Percentiles rank a stretch among this genome's conserved stretches.
Evolutionary conservation across 2,329 filamentous ascomycete species (phyloP).

Genomic region (Leptosphaerulina australis): DNA sequence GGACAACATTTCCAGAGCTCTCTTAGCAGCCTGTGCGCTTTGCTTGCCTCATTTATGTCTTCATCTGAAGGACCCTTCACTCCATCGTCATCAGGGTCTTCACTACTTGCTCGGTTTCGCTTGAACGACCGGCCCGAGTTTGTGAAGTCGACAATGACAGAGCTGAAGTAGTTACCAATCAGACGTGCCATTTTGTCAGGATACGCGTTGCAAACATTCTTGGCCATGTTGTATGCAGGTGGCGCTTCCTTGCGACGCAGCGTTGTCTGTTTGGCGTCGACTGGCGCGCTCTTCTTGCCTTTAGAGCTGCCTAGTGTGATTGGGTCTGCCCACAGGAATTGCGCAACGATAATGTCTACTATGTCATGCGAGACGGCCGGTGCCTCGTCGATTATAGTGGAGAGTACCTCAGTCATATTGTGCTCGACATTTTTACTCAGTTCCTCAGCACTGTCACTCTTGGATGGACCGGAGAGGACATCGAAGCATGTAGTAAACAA

Average conservation of each 20-base stretch:
- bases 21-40: slow-evolving; percentile 85
- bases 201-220: slow-evolving; percentile 86
- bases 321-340: slow-evolving; percentile 88
- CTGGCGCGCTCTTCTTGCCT: slow-evolving; percentile 58
- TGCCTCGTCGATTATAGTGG: slow-evolving; percentile 86
- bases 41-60: slow-evolving; percentile 84
- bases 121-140: slow-evolving; percentile 26
- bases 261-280: slow-evolving; percentile 80
- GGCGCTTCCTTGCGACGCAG: slow-evolving; percentile 86
- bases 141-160: slow-evolving; percentile 89
- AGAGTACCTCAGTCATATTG: slow-evolving; percentile 84
- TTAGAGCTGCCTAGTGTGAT: slow-evolving; percentile 56
- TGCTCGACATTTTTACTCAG: slow-evolving; percentile 93
- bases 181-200: slow-evolving; percentile 94
- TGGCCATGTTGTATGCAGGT: slow-evolving; percentile 94
- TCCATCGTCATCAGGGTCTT: slow-evolving; percentile 53
- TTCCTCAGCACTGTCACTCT: slow-evolving; percentile 76
- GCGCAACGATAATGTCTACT: slow-evolving; percentile 90
- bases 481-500: slow-evolving; percentile 94
- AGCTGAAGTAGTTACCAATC: slow-evolving; percentile 95
- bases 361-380: slow-evolving; percentile 77
- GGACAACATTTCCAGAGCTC: slow-evolving; percentile 95
- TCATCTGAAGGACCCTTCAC: slow-evolving; percentile 73
- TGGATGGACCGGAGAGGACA: slow-evolving; percentile 79
- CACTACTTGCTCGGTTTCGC: slow-evolving; percentile 39